These are phyloP conservation scores for Pyrenula massariospora DNA, from an alignment of 495 filamentous ascomycete genomes.

Conservation along the genomic window DNA sequence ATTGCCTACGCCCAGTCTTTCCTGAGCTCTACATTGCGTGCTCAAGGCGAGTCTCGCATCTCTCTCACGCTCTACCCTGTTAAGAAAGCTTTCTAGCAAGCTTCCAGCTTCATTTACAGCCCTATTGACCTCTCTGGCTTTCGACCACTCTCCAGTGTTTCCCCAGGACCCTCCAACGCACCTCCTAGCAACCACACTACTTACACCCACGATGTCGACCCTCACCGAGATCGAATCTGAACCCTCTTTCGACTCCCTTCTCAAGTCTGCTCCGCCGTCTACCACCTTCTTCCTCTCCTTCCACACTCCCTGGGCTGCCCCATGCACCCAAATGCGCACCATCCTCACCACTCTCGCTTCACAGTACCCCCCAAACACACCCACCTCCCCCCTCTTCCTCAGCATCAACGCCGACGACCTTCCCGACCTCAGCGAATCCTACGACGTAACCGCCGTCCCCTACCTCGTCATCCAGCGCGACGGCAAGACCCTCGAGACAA, in stretches of 20 bases:
- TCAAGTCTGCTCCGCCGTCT: slow-evolving; percentile 49
- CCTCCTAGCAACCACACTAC: too few relatives aligned
- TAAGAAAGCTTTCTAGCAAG: too few relatives aligned
- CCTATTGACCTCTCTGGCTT: too few relatives aligned
- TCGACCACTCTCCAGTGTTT: too few relatives aligned
- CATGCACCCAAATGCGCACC: slow-evolving; percentile 85
- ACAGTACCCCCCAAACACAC: slow-evolving; percentile 57
- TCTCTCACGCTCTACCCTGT: too few relatives aligned
- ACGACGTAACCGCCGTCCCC: slow-evolving; percentile 88
- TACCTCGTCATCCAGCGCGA: slow-evolving; percentile 72
- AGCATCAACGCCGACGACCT: slow-evolving; percentile 84
- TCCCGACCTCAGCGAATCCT: slow-evolving; percentile 73
- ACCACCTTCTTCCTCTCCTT: slow-evolving; percentile 79
- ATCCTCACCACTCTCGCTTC: slow-evolving; percentile 74
- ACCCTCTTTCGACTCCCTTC: slow-evolving; percentile 52
- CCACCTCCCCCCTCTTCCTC: slow-evolving; percentile 65
- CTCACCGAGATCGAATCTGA: slow-evolving; percentile 63
- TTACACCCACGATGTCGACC: slow-evolving; percentile 46
- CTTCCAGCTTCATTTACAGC: too few relatives aligned
- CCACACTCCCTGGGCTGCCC: slow-evolving; percentile 93
- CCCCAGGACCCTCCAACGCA: too few relatives aligned
- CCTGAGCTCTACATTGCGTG: too few relatives aligned
- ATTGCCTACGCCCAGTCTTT: too few relatives aligned
- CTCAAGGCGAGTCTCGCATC: too few relatives aligned
- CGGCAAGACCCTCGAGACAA: slow-evolving; percentile 58